Base-by-base conservation (phyloP, 163 green algal species). In the Coccomyxa subellipsoidea region DNA sequence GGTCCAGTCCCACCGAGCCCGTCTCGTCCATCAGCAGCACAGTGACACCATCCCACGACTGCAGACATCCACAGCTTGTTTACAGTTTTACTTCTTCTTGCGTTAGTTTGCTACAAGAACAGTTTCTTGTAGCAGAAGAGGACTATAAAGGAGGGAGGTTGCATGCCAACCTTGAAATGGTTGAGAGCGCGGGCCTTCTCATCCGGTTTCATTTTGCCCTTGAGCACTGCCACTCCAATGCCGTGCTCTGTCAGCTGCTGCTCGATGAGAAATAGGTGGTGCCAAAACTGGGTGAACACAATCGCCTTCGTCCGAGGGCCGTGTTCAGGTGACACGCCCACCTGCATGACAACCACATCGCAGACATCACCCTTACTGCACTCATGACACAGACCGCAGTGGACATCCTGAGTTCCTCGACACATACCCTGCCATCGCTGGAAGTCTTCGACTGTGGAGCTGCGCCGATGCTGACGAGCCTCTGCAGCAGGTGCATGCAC, bases 1-100 rank as follows among this genome's bases (percentile, higher is more conserved):
- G 90, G 86, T 99, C 96, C 53, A 99, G 88, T 1, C 96, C 96
- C 36, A 98, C 92, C 2, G 93, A 86, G 7, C 94, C 94, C 0
- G 89, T 88, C 32, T 87, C 81, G 82, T 98, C 95, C 93, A 98
- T 96, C 47, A 98, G 78, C 82, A 98, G 85, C 32, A 96, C 92
- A 0, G 69, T 88, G 75, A 79, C 89, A 38, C 47, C 34, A 0
- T 75, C 77, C 73, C 89, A 84, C 71, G 82, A 29, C 77, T 83
- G 81, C 66, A 85, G n/a, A n/a, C n/a, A 38, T 29, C 7, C 32
- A 40, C 9, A 39, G 32, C 66, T 32, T 36, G 18, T 31, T 8
- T 75, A 9, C 38, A 69, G 36, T 9, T 10, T 54, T 21, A 66
- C 21, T n/a, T n/a, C n/a, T n/a, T n/a, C n/a, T n/a, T n/a, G n/a